A percentile compares a stretch with the other conserved stretches of the same genome.
phyloP scores from a whole-genome alignment of 164 flowering plant species.

The Piper longum region DNA sequence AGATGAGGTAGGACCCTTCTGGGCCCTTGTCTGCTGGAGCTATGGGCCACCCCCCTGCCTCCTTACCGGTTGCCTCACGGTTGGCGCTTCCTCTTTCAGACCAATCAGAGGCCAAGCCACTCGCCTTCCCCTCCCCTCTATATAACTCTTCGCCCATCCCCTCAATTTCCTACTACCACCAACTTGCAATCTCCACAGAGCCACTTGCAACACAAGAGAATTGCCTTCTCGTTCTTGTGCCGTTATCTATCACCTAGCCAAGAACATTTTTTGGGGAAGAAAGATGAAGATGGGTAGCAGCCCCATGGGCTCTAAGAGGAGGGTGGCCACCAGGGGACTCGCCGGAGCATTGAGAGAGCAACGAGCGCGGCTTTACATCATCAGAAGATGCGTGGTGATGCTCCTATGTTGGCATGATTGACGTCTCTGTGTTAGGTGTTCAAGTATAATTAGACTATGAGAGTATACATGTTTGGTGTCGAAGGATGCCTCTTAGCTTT shows the following conservation, averaged over 20 bases:
- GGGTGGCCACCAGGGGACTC: conserved; percentile 38
- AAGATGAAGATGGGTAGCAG: conserved; percentile 17
- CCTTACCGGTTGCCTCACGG: not conserved
- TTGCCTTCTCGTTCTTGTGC: not conserved
- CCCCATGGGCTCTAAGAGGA: conserved; percentile 29
- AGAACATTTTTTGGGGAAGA: not conserved
- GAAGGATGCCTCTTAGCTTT: not conserved
- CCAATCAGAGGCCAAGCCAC: not conserved
- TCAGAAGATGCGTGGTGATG: conserved; percentile 8
- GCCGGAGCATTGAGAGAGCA: conserved; percentile 43
- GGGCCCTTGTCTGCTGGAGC: not conserved
- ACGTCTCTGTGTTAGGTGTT: not conserved
- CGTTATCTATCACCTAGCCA: not conserved
- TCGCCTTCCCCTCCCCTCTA: not conserved
- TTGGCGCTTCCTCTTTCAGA: not conserved
- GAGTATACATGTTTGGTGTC: not conserved
- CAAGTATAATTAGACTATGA: not conserved
- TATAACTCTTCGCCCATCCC: not conserved
- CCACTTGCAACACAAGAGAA: not conserved
- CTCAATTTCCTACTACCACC: not conserved
- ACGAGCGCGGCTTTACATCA: conserved; percentile 11
- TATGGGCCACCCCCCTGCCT: not conserved
- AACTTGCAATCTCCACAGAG: not conserved
- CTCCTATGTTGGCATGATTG: conserved; percentile 9
- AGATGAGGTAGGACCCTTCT: not conserved